Percentiles rank a stretch among this genome's conserved stretches.
These are phyloP conservation scores for Apiospora saccharicola DNA, from an alignment of 2,329 filamentous ascomycete genomes.

Conservation along the genomic window DNA sequence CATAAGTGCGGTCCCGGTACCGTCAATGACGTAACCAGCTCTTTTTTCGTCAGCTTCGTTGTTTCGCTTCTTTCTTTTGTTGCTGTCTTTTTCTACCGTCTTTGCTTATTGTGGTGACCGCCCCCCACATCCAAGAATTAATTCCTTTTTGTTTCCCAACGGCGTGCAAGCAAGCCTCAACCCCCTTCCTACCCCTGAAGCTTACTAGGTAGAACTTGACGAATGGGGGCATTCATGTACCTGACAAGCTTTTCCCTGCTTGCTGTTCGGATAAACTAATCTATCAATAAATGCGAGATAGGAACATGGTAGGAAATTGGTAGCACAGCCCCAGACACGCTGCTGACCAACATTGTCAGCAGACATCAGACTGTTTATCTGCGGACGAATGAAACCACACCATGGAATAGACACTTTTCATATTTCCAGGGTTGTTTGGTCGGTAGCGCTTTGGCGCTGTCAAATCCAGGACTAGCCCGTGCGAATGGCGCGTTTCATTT, in stretches of 20 bases:
- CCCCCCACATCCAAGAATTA: neutral
- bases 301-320: neutral
- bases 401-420: neutral
- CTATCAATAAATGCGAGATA: neutral
- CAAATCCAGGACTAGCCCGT: neutral
- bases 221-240: neutral
- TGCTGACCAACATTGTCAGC: neutral
- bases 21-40: neutral
- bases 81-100: neutral
- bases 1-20: neutral
- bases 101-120: neutral
- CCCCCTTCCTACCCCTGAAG: neutral
- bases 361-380: neutral
- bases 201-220: neutral
- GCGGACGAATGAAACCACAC: neutral
- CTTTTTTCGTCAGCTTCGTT: neutral
- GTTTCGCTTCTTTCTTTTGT: neutral
- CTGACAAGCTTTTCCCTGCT: neutral
- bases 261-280: neutral
- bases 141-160: neutral
- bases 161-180: neutral
- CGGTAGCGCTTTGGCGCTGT: neutral
- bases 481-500: slow-evolving; percentile 25
- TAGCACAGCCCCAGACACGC: neutral
- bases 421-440: neutral